Evolutionary conservation across 768 basidiomycete species (phyloP).

Genomic region (Galerina marginata): DNA sequence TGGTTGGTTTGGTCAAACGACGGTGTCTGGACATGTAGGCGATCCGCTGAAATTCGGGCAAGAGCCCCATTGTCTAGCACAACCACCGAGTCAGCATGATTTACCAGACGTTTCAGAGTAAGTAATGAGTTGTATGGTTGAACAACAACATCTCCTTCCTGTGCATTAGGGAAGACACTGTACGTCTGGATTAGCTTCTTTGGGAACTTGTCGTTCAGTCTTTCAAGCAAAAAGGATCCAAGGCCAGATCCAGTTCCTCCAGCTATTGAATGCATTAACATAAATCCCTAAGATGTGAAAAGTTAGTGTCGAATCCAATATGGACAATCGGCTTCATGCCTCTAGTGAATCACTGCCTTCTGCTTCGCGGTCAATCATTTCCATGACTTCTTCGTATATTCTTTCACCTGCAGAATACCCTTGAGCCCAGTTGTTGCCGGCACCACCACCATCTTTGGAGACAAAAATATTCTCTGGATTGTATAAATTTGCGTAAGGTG

Average conservation of each 20-base stretch:
- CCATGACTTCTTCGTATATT: conserved; percentile 21
- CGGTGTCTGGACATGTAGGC: conserved; percentile 85
- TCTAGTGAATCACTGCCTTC: conserved; percentile 20
- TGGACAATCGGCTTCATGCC: not conserved
- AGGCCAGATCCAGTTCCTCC: conserved; percentile 98
- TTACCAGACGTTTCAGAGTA: conserved; percentile 90
- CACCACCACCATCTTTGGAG: conserved; percentile 97
- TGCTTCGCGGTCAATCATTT: conserved; percentile 20
- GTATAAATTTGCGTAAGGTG: conserved; percentile 88
- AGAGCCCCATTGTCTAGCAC: conserved; percentile 97
- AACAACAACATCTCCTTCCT: conserved; percentile 96
- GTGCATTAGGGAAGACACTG: conserved; percentile 95
- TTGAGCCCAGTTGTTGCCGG: conserved; percentile 99
- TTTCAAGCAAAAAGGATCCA: conserved; percentile 96
- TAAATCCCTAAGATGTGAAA: conserved; percentile 87
- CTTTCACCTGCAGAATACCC: conserved; percentile 90
- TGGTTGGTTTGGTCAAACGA: conserved; percentile 94
- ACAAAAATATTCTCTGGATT: conserved; percentile 98
- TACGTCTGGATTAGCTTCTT: conserved; percentile 99
- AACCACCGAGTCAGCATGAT: conserved; percentile 96
- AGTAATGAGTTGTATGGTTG: conserved; percentile 97
- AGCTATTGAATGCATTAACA: conserved; percentile 98
- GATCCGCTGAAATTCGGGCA: conserved; percentile 90
- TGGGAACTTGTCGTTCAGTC: conserved; percentile 96
- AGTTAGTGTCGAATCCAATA: not conserved